phyloP scores from a whole-genome alignment of 345 rosid genomes.

The Cardamine occulta region DNA sequence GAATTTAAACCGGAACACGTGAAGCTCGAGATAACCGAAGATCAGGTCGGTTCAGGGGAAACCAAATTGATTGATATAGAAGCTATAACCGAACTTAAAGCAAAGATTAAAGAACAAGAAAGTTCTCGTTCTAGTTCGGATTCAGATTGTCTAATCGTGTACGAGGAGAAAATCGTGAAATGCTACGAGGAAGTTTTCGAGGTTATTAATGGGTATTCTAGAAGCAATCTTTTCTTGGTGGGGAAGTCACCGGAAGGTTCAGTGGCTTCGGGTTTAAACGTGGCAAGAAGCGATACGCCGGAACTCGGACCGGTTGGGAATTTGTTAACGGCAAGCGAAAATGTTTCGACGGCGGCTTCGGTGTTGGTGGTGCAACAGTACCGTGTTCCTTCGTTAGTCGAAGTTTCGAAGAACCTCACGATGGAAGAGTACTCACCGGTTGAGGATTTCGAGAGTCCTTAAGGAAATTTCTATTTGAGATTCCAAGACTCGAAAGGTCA shows the following conservation, averaged over 20 bases:
- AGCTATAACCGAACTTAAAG: slow-evolving; percentile 47
- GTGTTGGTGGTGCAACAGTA: slow-evolving; percentile 63
- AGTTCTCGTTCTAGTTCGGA: slow-evolving; percentile 28
- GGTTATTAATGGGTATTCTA: slow-evolving; percentile 38
- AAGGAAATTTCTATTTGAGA: not conserved
- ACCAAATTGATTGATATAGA: slow-evolving; percentile 42
- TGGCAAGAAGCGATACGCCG: slow-evolving; percentile 34
- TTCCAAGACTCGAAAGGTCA: not conserved
- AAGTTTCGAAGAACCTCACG: slow-evolving; percentile 1
- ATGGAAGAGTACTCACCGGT: slow-evolving; percentile 18
- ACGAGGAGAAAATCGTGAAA: slow-evolving; percentile 51
- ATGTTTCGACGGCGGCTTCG: slow-evolving; percentile 52
- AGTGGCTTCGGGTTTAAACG: slow-evolving; percentile 45
- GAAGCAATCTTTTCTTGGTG: slow-evolving; percentile 59
- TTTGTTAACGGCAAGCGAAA: slow-evolving; percentile 50
- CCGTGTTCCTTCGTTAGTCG: not conserved
- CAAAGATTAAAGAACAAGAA: slow-evolving; percentile 33
- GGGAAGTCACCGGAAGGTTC: slow-evolving; percentile 58
- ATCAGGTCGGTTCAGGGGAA: slow-evolving; percentile 20
- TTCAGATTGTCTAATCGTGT: slow-evolving; percentile 33
- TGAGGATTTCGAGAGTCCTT: slow-evolving; percentile 26
- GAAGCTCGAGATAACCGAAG: slow-evolving; percentile 42
- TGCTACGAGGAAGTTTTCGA: slow-evolving; percentile 46
- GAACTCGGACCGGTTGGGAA: slow-evolving; percentile 44
- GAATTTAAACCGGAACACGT: slow-evolving; percentile 49